Conservation (phyloP, 129 eudicot species). For the Flaveria linearis region DNA sequence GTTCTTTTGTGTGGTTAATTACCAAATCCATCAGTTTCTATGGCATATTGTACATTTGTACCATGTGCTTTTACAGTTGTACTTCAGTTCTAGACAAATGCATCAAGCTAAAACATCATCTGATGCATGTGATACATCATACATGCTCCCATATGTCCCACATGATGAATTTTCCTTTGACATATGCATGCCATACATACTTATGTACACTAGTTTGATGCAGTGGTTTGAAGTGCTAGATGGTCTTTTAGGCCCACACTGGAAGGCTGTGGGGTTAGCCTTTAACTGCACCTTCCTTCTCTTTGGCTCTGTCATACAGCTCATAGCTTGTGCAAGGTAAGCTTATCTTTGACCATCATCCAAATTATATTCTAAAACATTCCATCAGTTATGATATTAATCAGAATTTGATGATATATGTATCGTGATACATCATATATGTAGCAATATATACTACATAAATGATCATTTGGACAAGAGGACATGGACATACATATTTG, state of each 20-base stretch:
- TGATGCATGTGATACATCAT: slow-evolving; percentile 18
- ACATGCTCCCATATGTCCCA: slow-evolving; percentile 25
- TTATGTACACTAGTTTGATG: slow-evolving; percentile 24
- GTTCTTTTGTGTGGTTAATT: slow-evolving; percentile 37
- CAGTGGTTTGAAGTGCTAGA: slow-evolving; percentile 89
- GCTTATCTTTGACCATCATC: slow-evolving; percentile 1
- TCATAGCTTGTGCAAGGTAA: slow-evolving; percentile 89
- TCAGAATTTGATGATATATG: neutral
- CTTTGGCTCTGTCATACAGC: slow-evolving; percentile 80
- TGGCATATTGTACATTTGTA: neutral
- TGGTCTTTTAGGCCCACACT: slow-evolving; percentile 65
- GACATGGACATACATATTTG: slow-evolving; percentile 81
- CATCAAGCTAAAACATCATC: slow-evolving; percentile 15
- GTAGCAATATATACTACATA: slow-evolving; percentile 76
- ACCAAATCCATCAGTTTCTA: slow-evolving; percentile 14
- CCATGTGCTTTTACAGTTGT: slow-evolving; percentile 31
- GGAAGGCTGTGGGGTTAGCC: slow-evolving; percentile 73
- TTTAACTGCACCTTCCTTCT: slow-evolving; percentile 74
- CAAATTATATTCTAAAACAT: neutral
- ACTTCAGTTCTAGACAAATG: slow-evolving; percentile 18
- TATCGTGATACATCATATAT: neutral
- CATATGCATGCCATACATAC: slow-evolving; percentile 34
- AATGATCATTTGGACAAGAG: slow-evolving; percentile 68
- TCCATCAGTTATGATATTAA: neutral
- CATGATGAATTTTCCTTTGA: slow-evolving; percentile 26